Conservation (phyloP, 768 basidiomycete genomes). For the Phaffia australis region DNA sequence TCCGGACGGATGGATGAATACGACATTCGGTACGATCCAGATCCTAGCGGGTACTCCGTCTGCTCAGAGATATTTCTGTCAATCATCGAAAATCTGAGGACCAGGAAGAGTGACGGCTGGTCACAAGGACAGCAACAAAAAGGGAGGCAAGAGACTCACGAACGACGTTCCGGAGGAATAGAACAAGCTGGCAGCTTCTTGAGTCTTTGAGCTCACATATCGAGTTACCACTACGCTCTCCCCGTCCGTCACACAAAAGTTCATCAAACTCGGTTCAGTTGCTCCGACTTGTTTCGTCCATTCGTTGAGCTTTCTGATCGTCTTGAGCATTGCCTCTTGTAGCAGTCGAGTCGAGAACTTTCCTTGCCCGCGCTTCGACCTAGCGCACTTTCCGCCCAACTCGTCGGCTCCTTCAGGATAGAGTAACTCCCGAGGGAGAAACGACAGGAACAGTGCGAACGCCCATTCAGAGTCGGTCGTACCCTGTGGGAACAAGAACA, state of each 20-base stretch:
- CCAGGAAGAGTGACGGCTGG: not conserved
- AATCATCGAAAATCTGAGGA: not conserved
- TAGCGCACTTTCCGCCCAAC: slow-evolving; percentile 11
- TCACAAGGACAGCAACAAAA: too few species aligned
- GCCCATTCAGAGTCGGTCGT: slow-evolving; percentile 98
- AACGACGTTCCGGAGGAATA: slow-evolving; percentile 14
- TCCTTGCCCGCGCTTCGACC: slow-evolving; percentile 74
- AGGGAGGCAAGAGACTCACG: not conserved
- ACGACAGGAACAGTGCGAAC: slow-evolving; percentile 81
- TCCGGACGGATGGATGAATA: slow-evolving; percentile 23
- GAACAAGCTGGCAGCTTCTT: slow-evolving; percentile 3
- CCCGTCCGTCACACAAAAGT: slow-evolving; percentile 94
- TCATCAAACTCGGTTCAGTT: slow-evolving; percentile 70
- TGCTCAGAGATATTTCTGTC: not conserved
- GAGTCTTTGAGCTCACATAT: slow-evolving; percentile 3
- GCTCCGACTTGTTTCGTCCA: slow-evolving; percentile 46
- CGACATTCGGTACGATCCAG: not conserved
- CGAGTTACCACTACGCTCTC: slow-evolving; percentile 85
- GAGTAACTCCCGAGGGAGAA: slow-evolving; percentile 22
- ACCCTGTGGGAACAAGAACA: slow-evolving; percentile 78
- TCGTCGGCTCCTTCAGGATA: slow-evolving; percentile 14
- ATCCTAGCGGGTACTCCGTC: slow-evolving; percentile 4
- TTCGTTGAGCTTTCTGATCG: slow-evolving; percentile 65
- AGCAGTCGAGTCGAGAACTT: slow-evolving; percentile 59
- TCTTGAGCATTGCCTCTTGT: slow-evolving; percentile 76